A percentile compares a stretch with the other conserved stretches of the same genome.
Evolutionary conservation across 208 protist genomes (phyloP).

Genomic region (Leishmania tropica): DNA sequence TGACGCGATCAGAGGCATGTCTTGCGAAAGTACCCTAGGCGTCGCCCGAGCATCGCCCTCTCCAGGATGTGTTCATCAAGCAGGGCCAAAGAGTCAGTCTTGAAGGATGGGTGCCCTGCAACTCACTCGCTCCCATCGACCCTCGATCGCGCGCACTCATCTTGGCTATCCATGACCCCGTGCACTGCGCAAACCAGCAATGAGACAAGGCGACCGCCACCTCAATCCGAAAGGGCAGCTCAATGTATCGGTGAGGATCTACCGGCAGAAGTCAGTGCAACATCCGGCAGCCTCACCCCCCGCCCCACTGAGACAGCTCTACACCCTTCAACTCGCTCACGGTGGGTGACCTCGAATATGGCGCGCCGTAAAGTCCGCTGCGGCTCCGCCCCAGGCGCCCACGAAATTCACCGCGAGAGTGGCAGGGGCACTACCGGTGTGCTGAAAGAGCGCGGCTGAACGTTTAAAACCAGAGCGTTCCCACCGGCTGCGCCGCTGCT

Average conservation of each 20-base stretch:
- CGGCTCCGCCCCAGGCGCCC: background rate
- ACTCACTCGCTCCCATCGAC: background rate
- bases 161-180: background rate
- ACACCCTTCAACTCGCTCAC: background rate
- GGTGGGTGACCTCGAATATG: background rate
- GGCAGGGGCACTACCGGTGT: background rate
- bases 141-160: background rate
- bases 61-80: background rate
- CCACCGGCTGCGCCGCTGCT: background rate
- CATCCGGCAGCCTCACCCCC: background rate
- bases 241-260: background rate
- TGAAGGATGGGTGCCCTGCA: background rate
- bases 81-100: background rate
- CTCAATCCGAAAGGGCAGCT: background rate
- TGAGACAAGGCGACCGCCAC: background rate
- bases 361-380: background rate
- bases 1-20: background rate
- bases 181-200: background rate
- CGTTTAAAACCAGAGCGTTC: background rate
- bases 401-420: background rate
- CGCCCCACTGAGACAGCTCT: background rate
- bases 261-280: background rate
- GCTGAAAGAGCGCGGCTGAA: background rate
- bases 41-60: background rate
- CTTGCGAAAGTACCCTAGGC: background rate